phyloP scores from a whole-genome alignment of 768 basidiomycete genomes.

The Hygrophoropsis aurantiaca region DNA sequence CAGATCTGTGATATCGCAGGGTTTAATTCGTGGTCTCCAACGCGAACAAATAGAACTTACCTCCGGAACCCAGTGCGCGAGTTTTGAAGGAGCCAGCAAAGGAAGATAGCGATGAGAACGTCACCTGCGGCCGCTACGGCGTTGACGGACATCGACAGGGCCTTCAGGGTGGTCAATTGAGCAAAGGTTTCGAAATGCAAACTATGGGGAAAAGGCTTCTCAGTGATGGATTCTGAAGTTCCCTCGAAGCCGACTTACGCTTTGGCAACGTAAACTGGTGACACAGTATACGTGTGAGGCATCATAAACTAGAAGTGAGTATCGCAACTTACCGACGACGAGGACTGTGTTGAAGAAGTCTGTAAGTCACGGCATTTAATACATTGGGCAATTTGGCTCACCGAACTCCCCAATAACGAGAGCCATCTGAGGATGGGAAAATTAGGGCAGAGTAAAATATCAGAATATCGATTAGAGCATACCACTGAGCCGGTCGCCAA shows the following conservation, averaged over 20 bases:
- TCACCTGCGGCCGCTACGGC: slow-evolving; percentile 48
- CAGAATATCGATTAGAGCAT: slow-evolving; percentile 12
- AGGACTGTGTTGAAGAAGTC: slow-evolving; percentile 21
- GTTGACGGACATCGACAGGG: slow-evolving; percentile 52
- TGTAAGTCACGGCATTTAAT: slow-evolving; percentile 5
- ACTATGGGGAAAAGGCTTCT: slow-evolving; percentile 27
- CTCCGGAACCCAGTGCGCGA: slow-evolving; percentile 53
- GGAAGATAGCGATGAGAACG: slow-evolving; percentile 46
- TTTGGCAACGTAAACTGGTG: slow-evolving; percentile 33
- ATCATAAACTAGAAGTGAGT: background rate
- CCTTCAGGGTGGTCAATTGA: slow-evolving; percentile 47
- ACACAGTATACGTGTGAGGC: background rate
- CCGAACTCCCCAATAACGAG: slow-evolving; percentile 44
- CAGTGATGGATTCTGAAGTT: background rate
- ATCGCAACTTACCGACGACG: slow-evolving; percentile 28
- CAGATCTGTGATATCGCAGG: slow-evolving; percentile 35
- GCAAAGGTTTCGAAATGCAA: slow-evolving; percentile 38
- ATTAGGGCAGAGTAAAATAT: background rate
- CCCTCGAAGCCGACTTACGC: slow-evolving; percentile 27
- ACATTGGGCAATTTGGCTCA: slow-evolving; percentile 10
- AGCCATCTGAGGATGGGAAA: slow-evolving; percentile 15
- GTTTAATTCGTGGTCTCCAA: no score
- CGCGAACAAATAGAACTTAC: slow-evolving; percentile 18
- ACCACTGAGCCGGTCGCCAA: slow-evolving; percentile 35
- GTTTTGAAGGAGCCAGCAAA: slow-evolving; percentile 44